Evolutionary conservation across 305 asterid species (phyloP).

Genomic region (Petunia hybrid): DNA sequence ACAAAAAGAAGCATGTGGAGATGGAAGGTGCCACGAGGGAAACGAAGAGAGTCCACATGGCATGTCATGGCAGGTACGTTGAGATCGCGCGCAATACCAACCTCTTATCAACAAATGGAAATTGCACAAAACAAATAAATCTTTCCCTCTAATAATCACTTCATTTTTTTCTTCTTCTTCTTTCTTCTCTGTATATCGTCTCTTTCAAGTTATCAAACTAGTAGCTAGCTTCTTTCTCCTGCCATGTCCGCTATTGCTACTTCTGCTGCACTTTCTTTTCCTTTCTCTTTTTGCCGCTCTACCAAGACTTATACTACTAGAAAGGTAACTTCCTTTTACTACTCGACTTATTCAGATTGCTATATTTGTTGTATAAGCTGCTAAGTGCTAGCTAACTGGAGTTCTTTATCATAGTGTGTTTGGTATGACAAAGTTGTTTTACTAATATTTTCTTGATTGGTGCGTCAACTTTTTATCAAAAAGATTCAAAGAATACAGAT

Average conservation of each 20-base stretch:
- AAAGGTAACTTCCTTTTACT: conserved; percentile 51
- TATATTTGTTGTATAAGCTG: background rate
- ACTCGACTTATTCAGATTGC: background rate
- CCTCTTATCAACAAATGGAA: conserved; percentile 64
- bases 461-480: background rate
- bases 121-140: conserved; percentile 34
- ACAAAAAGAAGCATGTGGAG: conserved; percentile 45
- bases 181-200: conserved; percentile 30
- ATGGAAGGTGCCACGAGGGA: conserved; percentile 51
- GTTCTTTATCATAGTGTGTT: background rate
- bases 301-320: conserved; percentile 50
- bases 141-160: conserved; percentile 31
- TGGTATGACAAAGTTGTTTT: background rate
- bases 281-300: conserved; percentile 62
- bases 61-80: conserved; percentile 51
- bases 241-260: conserved; percentile 87
- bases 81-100: conserved; percentile 61
- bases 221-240: background rate
- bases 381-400: conserved; percentile 8
- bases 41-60: conserved; percentile 56
- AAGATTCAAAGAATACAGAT: background rate
- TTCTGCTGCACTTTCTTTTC: conserved; percentile 74
- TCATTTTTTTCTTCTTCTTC: conserved; percentile 27
- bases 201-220: conserved; percentile 30
- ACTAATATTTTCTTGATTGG: background rate